Conservation (phyloP, 257 asterid genomes). For the Solanum okadae region DNA sequence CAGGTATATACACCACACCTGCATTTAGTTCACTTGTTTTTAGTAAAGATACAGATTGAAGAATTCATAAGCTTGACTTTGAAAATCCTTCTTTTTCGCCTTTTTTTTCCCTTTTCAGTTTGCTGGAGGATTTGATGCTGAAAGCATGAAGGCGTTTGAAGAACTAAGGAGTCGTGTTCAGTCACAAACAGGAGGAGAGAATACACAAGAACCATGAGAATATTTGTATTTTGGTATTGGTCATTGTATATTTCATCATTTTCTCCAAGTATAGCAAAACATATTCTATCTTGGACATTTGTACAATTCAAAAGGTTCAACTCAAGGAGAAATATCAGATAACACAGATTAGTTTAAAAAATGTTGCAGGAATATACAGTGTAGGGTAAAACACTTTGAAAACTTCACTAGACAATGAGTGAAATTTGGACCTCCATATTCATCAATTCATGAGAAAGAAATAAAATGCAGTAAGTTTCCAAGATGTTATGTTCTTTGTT, state of each 20-base stretch:
- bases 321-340: neutral
- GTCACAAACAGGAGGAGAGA: constrained; percentile 39
- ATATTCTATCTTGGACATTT: constrained; percentile 8
- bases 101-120: constrained; percentile 36
- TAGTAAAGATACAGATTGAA: neutral
- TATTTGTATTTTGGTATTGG: neutral
- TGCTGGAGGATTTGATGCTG: constrained; percentile 98
- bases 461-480: neutral
- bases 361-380: neutral
- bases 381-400: neutral
- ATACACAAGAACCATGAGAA: constrained; percentile 28
- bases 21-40: neutral
- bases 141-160: constrained; percentile 96
- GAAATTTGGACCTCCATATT: neutral
- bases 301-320: neutral
- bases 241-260: constrained; percentile 26
- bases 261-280: constrained; percentile 11
- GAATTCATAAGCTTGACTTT: neutral
- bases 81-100: neutral
- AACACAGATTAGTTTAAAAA: neutral
- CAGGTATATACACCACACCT: constrained; percentile 37
- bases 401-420: neutral
- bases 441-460: neutral
- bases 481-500: neutral
- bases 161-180: constrained; percentile 75